Evolutionary conservation across 768 basidiomycete species (phyloP).

Genomic region (Coprinopsis cinerea): DNA sequence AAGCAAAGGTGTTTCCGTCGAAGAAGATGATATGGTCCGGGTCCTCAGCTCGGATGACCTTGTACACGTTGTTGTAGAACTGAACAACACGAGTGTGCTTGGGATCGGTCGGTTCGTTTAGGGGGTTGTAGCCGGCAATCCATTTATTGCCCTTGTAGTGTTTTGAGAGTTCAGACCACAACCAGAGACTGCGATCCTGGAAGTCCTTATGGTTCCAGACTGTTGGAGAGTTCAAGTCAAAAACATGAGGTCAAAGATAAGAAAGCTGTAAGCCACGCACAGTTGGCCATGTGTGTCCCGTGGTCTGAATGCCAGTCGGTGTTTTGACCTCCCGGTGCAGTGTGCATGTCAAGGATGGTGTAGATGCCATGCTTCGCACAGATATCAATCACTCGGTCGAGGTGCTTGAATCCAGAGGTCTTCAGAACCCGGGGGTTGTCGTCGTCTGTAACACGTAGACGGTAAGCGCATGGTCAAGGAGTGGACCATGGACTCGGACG

Average conservation of each 20-base stretch:
- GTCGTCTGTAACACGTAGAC: slow-evolving; percentile 39
- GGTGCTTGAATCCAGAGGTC: slow-evolving; percentile 71
- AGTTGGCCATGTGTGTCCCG: slow-evolving; percentile 62
- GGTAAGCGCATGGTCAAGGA: background rate
- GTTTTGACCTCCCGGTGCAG: slow-evolving; percentile 71
- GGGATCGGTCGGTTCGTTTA: slow-evolving; percentile 79
- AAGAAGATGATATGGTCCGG: slow-evolving; percentile 69
- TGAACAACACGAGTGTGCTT: slow-evolving; percentile 55
- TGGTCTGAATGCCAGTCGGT: slow-evolving; percentile 78
- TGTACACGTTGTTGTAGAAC: slow-evolving; percentile 66
- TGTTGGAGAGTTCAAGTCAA: slow-evolving; percentile 12
- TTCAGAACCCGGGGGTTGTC: slow-evolving; percentile 79
- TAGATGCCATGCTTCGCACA: slow-evolving; percentile 75
- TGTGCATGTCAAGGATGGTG: slow-evolving; percentile 78
- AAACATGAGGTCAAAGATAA: background rate
- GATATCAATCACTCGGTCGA: slow-evolving; percentile 61
- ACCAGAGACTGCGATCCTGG: slow-evolving; percentile 71
- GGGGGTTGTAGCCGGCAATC: slow-evolving; percentile 83
- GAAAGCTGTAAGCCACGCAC: slow-evolving; percentile 27
- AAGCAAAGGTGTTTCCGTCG: slow-evolving; percentile 82
- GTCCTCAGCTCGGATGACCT: slow-evolving; percentile 67
- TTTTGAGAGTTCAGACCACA: slow-evolving; percentile 71
- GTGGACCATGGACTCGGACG: background rate
- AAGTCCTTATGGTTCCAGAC: slow-evolving; percentile 85
- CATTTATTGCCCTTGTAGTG: slow-evolving; percentile 76